Conservation (phyloP, 2,329 filamentous ascomycete genomes). For the Fusarium equiseti region DNA sequence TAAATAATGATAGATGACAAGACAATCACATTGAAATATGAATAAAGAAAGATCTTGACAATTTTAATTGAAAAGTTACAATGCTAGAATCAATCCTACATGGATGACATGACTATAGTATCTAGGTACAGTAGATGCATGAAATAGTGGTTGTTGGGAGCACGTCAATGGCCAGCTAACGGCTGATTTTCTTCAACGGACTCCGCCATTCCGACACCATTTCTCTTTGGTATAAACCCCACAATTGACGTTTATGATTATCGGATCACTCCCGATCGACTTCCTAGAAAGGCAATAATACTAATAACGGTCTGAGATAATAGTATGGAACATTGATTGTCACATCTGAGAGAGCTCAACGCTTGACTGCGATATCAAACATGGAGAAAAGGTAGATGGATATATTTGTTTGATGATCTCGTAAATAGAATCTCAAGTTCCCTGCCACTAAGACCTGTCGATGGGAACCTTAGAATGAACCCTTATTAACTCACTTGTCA, state of each 20-base stretch:
- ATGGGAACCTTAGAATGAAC: too few relatives aligned
- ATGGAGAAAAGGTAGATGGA: neutral
- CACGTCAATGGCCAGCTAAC: neutral
- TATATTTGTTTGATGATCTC: neutral
- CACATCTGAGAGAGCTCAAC: neutral
- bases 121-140: neutral
- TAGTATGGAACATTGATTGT: neutral
- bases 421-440: neutral
- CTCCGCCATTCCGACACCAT: constrained; percentile 10
- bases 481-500: too few relatives aligned
- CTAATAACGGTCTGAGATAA: neutral
- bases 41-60: neutral
- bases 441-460: neutral
- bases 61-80: neutral
- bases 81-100: neutral
- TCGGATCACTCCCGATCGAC: constrained; percentile 23
- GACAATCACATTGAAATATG: neutral
- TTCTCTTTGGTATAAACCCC: constrained; percentile 6
- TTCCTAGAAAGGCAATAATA: constrained; percentile 19
- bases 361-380: too few relatives aligned
- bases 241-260: constrained; percentile 12
- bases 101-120: neutral
- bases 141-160: neutral
- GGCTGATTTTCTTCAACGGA: constrained; percentile 26
- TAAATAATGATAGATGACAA: neutral